phyloP scores from a whole-genome alignment of 306 rosid species.

The Trifolium dubium region DNA sequence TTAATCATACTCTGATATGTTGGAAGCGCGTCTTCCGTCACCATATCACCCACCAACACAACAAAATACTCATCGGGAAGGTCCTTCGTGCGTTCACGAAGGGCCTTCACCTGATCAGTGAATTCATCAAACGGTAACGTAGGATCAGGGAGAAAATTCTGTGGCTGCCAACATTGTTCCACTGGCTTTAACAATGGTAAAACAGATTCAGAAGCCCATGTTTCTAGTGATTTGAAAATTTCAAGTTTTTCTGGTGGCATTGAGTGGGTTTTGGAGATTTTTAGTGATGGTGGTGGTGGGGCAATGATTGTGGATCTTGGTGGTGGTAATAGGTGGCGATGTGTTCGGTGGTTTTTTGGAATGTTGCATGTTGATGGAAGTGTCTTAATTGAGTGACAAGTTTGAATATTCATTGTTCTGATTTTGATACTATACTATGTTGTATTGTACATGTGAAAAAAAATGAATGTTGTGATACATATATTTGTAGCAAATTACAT shows the following conservation, averaged over 20 bases:
- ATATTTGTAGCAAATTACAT: slow-evolving; percentile 30
- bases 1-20: slow-evolving; percentile 78
- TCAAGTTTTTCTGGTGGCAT: slow-evolving; percentile 60
- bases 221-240: slow-evolving; percentile 60
- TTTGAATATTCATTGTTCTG: slow-evolving; percentile 41
- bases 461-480: background rate
- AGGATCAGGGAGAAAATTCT: slow-evolving; percentile 61
- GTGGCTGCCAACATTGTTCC: slow-evolving; percentile 75
- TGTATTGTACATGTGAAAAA: slow-evolving; percentile 6
- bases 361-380: slow-evolving; percentile 25
- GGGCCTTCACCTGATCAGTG: slow-evolving; percentile 51
- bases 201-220: slow-evolving; percentile 59
- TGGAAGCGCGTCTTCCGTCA: slow-evolving; percentile 87
- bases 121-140: slow-evolving; percentile 50
- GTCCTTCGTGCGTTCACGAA: slow-evolving; percentile 68
- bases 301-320: slow-evolving; percentile 19
- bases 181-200: slow-evolving; percentile 70
- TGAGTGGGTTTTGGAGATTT: slow-evolving; percentile 43
- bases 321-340: slow-evolving; percentile 18
- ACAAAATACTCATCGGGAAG: slow-evolving; percentile 79
- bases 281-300: slow-evolving; percentile 31
- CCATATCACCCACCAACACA: slow-evolving; percentile 70
- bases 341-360: slow-evolving; percentile 13
- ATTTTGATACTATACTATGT: background rate
- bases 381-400: slow-evolving; percentile 29